Conservation (phyloP, 2,329 filamentous ascomycete species). For the Exophiala alcalophila region DNA sequence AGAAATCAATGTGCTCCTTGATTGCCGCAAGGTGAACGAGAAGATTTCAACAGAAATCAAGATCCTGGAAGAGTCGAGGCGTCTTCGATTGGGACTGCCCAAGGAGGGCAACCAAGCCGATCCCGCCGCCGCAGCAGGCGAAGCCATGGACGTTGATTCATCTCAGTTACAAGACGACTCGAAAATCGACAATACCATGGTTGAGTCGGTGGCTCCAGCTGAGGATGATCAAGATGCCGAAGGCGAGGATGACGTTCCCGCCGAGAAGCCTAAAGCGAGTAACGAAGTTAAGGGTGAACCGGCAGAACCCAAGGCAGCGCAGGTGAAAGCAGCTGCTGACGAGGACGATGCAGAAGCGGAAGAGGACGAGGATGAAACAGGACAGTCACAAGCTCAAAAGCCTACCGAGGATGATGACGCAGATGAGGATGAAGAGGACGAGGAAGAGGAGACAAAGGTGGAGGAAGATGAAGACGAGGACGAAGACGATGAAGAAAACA, state of each 20-base stretch:
- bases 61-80: conserved; percentile 40
- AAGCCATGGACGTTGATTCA: conserved; percentile 28
- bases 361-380: conserved; percentile 8
- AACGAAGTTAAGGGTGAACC: conserved; percentile 15
- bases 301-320: conserved; percentile 19
- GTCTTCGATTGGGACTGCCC: conserved; percentile 28
- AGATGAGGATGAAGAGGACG: conserved; percentile 21
- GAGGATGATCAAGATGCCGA: conserved; percentile 37
- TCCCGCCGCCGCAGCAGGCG: conserved; percentile 9
- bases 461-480: conserved; percentile 18
- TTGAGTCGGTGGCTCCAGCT: conserved; percentile 20
- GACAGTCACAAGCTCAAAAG: neutral
- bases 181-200: conserved; percentile 11
- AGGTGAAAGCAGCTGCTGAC: conserved; percentile 14
- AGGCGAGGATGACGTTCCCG: conserved; percentile 19
- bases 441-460: conserved; percentile 20
- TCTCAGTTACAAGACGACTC: conserved; percentile 10
- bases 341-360: conserved; percentile 20
- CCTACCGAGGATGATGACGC: conserved; percentile 13
- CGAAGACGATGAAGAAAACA: conserved; percentile 18
- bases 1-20: conserved; percentile 47
- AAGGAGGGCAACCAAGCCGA: conserved; percentile 23
- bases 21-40: conserved; percentile 47
- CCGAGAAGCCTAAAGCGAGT: conserved; percentile 17
- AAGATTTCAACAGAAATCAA: conserved; percentile 50